A percentile compares a stretch with the other conserved stretches of the same genome.
These are phyloP conservation scores for Russula foetens DNA, from an alignment of 768 basidiomycete genomes.

Conservation along the genomic window DNA sequence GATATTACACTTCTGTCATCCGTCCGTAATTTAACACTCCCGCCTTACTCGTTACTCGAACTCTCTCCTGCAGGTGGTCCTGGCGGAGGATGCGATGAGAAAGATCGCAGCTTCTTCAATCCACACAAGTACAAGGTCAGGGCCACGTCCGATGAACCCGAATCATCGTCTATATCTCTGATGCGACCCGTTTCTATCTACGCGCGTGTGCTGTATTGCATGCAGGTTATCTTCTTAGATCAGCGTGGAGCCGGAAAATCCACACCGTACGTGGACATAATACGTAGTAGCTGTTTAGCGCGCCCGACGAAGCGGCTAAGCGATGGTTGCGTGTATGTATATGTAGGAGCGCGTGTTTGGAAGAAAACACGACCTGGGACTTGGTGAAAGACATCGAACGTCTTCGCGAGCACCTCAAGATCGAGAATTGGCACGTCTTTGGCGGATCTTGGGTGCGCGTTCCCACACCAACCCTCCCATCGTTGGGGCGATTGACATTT, in stretches of 20 bases:
- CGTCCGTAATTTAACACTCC: neutral
- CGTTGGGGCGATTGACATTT: too few species aligned
- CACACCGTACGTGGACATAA: slow-evolving; percentile 52
- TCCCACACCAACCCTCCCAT: too few species aligned
- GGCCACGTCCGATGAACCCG: neutral
- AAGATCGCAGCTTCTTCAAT: slow-evolving; percentile 76
- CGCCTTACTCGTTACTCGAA: neutral
- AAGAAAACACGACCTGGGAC: slow-evolving; percentile 93
- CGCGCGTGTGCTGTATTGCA: neutral
- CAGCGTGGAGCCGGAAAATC: slow-evolving; percentile 87
- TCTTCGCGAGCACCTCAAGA: slow-evolving; percentile 61
- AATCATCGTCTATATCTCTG: neutral
- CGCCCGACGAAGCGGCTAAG: neutral
- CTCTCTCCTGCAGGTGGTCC: slow-evolving; percentile 58
- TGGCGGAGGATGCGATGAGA: slow-evolving; percentile 62
- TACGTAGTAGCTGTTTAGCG: neutral
- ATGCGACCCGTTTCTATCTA: neutral
- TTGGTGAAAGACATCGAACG: slow-evolving; percentile 86
- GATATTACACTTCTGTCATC: neutral
- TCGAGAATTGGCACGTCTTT: slow-evolving; percentile 92
- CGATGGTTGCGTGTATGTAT: slow-evolving; percentile 4
- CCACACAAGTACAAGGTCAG: slow-evolving; percentile 74
- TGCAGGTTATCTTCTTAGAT: slow-evolving; percentile 78
- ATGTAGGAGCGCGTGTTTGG: slow-evolving; percentile 57
- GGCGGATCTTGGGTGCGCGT: slow-evolving; percentile 88